These are phyloP conservation scores for Crithidia expoeki DNA, from an alignment of 208 protist genomes.

Conservation along the genomic window DNA sequence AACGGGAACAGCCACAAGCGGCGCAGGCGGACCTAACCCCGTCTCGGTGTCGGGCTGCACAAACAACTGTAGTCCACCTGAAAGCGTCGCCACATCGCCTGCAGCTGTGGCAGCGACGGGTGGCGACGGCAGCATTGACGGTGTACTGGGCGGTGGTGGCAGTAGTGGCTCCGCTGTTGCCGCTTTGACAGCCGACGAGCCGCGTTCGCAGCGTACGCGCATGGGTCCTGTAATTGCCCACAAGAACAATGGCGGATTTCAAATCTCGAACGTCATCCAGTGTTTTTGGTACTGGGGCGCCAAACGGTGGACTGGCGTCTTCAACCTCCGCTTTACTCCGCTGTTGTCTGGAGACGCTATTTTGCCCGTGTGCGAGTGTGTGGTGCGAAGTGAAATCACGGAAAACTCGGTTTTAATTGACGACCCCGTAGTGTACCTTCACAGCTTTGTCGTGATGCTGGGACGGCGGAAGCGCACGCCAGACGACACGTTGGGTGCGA, in stretches of 20 bases:
- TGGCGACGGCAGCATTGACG: not conserved
- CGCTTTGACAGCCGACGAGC: not conserved
- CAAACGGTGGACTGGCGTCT: conserved; percentile 31
- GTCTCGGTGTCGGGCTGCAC: not conserved
- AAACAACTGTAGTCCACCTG: conserved; percentile 8
- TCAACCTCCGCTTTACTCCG: conserved; percentile 31
- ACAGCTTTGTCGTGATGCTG: conserved; percentile 37
- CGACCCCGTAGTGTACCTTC: conserved; percentile 33
- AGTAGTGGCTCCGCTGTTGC: not conserved
- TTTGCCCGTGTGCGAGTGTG: conserved; percentile 35
- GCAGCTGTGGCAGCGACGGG: not conserved
- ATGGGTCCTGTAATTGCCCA: conserved; percentile 10
- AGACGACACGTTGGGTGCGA: conserved; percentile 7
- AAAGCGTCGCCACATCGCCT: not conserved
- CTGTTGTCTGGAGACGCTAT: conserved; percentile 19
- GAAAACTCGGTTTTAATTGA: conserved; percentile 32
- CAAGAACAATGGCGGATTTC: conserved; percentile 13
- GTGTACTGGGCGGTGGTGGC: not conserved
- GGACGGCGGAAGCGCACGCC: conserved; percentile 24
- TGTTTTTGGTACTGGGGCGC: conserved; percentile 39
- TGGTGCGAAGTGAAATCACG: conserved; percentile 32
- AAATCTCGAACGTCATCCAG: conserved; percentile 31
- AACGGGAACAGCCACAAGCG: not conserved
- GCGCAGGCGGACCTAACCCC: not conserved
- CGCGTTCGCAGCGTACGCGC: not conserved